Conservation (phyloP, 1,284 basidiomycete genomes). For the Lignosus rhinocerotis region DNA sequence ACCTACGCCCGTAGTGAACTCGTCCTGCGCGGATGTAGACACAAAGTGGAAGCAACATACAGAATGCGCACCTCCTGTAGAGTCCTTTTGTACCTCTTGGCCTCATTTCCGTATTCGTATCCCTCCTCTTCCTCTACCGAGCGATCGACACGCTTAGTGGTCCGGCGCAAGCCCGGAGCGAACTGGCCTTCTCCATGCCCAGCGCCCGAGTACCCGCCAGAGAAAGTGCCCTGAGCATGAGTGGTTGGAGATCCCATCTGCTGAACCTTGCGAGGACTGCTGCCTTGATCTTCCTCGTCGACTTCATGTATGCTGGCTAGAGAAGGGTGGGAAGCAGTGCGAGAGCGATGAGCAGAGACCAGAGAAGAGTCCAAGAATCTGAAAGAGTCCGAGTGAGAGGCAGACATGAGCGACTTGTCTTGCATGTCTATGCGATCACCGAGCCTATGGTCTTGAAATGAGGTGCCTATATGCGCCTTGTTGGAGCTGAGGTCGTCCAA, state of each 20-base stretch:
- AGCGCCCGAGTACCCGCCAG: background rate
- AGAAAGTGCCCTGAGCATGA: background rate
- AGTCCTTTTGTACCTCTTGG: slow-evolving; percentile 28
- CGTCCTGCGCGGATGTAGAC: slow-evolving; percentile 16
- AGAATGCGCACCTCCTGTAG: slow-evolving; percentile 7
- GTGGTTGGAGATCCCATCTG: slow-evolving; percentile 1
- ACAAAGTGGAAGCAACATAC: background rate
- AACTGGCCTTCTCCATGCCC: slow-evolving; percentile 1
- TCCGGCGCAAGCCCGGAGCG: slow-evolving; percentile 17
- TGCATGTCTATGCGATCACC: slow-evolving; percentile 5
- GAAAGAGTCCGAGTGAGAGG: background rate
- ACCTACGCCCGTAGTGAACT: slow-evolving; percentile 5
- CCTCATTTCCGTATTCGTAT: slow-evolving; percentile 17
- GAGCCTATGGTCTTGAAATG: background rate
- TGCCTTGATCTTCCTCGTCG: slow-evolving; percentile 20
- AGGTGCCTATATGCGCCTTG: slow-evolving; percentile 32
- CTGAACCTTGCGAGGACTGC: background rate
- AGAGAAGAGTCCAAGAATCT: slow-evolving; percentile 10
- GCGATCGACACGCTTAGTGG: slow-evolving; percentile 24
- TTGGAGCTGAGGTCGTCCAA: slow-evolving; percentile 26
- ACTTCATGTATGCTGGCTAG: slow-evolving; percentile 29
- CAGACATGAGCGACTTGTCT: slow-evolving; percentile 6
- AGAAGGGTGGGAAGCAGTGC: slow-evolving; percentile 23
- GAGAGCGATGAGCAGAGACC: slow-evolving; percentile 11
- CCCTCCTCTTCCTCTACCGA: slow-evolving; percentile 22